Evolutionary conservation across 2,329 filamentous ascomycete genomes (phyloP).

Genomic region (Trichoderma atroviride): DNA sequence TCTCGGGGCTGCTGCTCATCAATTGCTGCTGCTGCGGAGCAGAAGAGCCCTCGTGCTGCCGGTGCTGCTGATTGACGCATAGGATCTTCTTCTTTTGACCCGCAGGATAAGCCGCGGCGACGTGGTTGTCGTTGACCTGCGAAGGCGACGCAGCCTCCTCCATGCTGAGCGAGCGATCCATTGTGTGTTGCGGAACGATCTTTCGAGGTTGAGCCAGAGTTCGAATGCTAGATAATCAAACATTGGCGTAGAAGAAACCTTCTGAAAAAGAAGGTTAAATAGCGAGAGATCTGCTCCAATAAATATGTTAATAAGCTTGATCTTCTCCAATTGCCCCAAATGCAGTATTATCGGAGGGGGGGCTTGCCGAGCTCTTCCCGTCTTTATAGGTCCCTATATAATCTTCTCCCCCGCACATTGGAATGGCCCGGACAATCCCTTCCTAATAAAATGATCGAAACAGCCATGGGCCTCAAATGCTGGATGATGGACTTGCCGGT

Average conservation of each 20-base stretch:
- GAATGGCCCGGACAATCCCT: constrained; percentile 17
- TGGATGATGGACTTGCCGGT: background rate
- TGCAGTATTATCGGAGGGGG: background rate
- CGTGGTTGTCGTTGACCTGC: background rate
- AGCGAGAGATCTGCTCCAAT: background rate
- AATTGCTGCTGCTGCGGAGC: background rate
- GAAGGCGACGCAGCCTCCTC: constrained; percentile 5
- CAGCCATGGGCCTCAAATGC: background rate
- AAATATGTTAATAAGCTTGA: background rate
- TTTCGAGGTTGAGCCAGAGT: background rate
- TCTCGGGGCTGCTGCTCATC: constrained; percentile 11
- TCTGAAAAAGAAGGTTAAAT: background rate
- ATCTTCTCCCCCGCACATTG: constrained; percentile 9
- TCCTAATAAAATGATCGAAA: constrained; percentile 6
- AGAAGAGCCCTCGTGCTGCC: background rate
- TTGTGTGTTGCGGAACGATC: background rate
- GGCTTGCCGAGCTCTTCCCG: background rate
- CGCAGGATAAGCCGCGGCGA: background rate
- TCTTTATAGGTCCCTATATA: background rate
- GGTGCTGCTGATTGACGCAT: background rate
- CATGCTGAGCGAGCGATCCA: constrained; percentile 1
- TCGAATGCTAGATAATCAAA: background rate
- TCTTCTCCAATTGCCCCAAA: background rate
- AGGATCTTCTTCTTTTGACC: background rate
- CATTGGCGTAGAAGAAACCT: background rate